Conservation (phyloP, 1,284 basidiomycete species). For the Porodaedalea pini region DNA sequence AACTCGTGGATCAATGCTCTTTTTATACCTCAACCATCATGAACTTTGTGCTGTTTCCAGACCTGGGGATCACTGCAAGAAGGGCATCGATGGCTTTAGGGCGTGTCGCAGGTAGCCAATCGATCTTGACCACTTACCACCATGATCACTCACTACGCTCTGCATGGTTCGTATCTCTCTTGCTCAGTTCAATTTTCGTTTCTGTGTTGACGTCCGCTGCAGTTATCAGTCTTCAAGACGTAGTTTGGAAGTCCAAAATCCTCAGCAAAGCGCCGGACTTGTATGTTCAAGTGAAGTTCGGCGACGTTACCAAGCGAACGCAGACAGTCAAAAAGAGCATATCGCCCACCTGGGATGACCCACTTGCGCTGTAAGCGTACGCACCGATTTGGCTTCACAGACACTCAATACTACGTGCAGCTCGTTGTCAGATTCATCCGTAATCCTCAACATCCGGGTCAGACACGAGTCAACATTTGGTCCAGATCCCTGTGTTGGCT, state of each 20-base stretch:
- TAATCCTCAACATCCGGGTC: neutral
- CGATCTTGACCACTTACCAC: too few species aligned
- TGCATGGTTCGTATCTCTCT: too few species aligned
- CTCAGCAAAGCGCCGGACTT: conserved; percentile 3
- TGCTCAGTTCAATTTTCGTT: too few species aligned
- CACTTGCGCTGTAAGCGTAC: neutral
- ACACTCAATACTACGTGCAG: neutral
- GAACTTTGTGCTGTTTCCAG: too few species aligned
- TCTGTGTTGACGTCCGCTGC: neutral
- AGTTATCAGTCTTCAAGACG: neutral
- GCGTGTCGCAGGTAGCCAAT: too few species aligned
- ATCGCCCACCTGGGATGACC: conserved; percentile 1
- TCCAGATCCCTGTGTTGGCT: neutral
- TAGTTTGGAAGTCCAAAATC: neutral
- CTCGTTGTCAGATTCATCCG: neutral
- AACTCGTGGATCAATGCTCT: too few species aligned
- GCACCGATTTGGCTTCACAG: neutral
- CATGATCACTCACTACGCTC: too few species aligned
- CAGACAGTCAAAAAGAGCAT: neutral
- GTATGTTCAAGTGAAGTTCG: conserved; percentile 3
- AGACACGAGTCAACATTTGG: neutral
- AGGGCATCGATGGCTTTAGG: too few species aligned
- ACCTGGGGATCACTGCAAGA: too few species aligned
- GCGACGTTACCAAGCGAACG: neutral
- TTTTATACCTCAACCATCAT: too few species aligned